A percentile compares a stretch with the other conserved stretches of the same genome.
Conservation (phyloP, 208 protist genomes). For the Leishmania aethiopica region DNA sequence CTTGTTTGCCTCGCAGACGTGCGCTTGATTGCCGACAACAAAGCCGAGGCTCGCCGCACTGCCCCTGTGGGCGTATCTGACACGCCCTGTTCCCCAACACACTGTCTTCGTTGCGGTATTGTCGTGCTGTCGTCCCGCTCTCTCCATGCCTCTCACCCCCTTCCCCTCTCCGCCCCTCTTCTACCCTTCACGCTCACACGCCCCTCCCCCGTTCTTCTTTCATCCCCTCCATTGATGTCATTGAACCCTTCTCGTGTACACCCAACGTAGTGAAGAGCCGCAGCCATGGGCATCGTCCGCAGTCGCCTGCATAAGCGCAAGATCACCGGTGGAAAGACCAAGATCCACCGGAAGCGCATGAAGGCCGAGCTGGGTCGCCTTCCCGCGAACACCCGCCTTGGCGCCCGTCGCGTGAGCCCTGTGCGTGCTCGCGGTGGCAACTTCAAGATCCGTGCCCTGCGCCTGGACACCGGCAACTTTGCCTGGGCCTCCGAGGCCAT, state of each 20-base stretch:
- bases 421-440: conserved; percentile 98
- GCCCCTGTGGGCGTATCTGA: neutral
- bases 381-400: conserved; percentile 97
- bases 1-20: neutral
- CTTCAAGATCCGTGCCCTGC: conserved; percentile 98
- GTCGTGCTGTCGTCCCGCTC: neutral
- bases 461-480: conserved; percentile 99
- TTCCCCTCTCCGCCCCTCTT: neutral
- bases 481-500: conserved; percentile 94
- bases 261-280: conserved; percentile 8
- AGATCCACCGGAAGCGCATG: conserved; percentile 93
- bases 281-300: conserved; percentile 97
- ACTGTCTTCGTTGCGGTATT: neutral
- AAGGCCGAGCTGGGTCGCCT: conserved; percentile 98
- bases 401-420: conserved; percentile 88
- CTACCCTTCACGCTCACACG: neutral
- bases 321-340: conserved; percentile 96
- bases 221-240: neutral
- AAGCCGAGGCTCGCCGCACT: neutral
- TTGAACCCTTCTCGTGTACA: neutral
- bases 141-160: neutral
- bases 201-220: neutral
- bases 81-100: neutral
- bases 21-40: neutral
- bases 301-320: conserved; percentile 98